Evolutionary conservation across 805 yeast genomes (phyloP).

Genomic region (Candida pini): DNA sequence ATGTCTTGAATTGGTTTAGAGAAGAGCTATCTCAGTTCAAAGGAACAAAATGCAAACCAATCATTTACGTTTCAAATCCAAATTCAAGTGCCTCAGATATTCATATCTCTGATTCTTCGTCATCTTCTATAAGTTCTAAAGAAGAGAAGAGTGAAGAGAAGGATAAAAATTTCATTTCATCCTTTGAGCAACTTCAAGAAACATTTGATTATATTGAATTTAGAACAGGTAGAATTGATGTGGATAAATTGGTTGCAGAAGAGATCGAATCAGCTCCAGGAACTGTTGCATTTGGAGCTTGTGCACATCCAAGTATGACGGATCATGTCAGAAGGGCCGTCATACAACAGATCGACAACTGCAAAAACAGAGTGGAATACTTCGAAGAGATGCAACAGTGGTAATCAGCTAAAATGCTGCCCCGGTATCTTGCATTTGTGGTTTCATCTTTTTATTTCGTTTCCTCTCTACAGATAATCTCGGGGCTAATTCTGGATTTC

Average conservation of each 20-base stretch:
- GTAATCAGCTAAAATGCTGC: conserved; percentile 21
- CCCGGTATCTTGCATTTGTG: not conserved
- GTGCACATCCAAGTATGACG: conserved; percentile 43
- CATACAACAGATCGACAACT: conserved; percentile 8
- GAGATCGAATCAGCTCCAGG: conserved; percentile 35
- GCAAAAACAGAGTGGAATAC: conserved; percentile 21
- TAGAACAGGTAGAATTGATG: conserved; percentile 39
- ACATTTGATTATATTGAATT: conserved; percentile 35
- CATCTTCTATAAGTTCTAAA: conserved; percentile 6
- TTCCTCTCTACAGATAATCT: too few species aligned
- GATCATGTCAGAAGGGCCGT: conserved; percentile 25
- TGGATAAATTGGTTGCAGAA: conserved; percentile 27
- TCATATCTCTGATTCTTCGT: conserved; percentile 3
- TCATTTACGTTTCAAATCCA: conserved; percentile 38
- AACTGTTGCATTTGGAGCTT: conserved; percentile 40
- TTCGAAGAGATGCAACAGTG: conserved; percentile 33
- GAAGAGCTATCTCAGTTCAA: conserved; percentile 36
- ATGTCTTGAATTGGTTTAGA: conserved; percentile 45
- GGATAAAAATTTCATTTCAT: conserved; percentile 1
- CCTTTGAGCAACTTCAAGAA: conserved; percentile 16
- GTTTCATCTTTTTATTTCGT: not conserved
- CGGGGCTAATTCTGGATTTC: too few species aligned
- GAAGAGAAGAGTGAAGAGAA: conserved; percentile 12
- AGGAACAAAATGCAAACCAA: conserved; percentile 30
- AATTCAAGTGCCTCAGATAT: conserved; percentile 8